phyloP scores from a whole-genome alignment of 2,329 filamentous ascomycete species.

The Corynespora cassiicola region DNA sequence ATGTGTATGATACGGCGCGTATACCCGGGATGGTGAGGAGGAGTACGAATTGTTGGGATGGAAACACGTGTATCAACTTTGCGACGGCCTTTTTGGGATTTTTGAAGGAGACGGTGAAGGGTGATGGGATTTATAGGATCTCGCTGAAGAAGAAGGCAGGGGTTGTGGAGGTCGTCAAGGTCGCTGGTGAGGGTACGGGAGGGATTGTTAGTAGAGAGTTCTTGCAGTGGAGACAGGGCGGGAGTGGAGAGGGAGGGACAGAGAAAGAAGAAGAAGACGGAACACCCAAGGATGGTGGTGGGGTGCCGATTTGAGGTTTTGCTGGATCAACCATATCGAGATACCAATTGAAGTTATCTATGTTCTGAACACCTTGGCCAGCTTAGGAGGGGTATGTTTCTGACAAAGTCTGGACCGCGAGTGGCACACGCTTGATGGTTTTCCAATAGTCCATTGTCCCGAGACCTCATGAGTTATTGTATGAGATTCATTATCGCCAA shows the following conservation, averaged over 20 bases:
- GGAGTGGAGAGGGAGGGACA: constrained; percentile 13
- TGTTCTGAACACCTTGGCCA: no score
- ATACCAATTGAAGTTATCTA: no score
- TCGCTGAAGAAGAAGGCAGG: constrained; percentile 67
- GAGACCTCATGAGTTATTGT: no score
- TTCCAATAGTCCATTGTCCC: no score
- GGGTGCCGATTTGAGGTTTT: no score
- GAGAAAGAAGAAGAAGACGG: no score
- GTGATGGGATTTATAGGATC: constrained; percentile 84
- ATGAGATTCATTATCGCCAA: no score
- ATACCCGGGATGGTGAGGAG: constrained; percentile 80
- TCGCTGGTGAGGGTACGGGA: constrained; percentile 77
- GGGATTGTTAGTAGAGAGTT: constrained; percentile 80
- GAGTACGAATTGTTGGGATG: constrained; percentile 80
- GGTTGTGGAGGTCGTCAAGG: constrained; percentile 74
- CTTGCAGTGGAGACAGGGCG: constrained; percentile 67
- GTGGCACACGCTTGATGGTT: no score
- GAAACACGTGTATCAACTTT: constrained; percentile 93
- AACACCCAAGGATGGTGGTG: no score
- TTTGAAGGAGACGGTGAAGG: constrained; percentile 66
- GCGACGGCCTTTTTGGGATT: constrained; percentile 78
- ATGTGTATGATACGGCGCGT: constrained; percentile 79
- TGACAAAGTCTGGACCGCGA: no score
- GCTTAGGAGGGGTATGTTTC: no score
- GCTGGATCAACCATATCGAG: no score